These are phyloP conservation scores for Periconia macrospinosa DNA, from an alignment of 2,329 filamentous ascomycete genomes.

Conservation along the genomic window DNA sequence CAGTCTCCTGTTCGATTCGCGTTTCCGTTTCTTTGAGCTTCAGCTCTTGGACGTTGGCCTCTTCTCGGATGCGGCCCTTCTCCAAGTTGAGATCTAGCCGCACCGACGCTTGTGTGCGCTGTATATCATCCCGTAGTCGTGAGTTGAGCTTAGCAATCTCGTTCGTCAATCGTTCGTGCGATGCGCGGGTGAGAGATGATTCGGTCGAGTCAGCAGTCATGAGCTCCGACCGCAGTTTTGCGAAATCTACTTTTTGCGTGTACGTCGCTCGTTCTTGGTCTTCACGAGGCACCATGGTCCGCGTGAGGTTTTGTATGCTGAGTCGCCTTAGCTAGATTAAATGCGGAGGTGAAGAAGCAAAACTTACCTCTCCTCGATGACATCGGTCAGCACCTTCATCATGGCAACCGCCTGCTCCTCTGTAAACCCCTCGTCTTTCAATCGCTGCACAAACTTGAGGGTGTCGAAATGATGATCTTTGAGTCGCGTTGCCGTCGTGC, in stretches of 20 bases:
- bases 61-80: constrained; percentile 93
- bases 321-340: background rate
- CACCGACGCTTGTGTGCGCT: constrained; percentile 89
- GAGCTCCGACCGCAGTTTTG: constrained; percentile 92
- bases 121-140: constrained; percentile 88
- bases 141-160: constrained; percentile 93
- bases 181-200: constrained; percentile 80
- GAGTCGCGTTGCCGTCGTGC: constrained; percentile 62
- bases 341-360: background rate
- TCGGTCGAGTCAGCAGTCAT: constrained; percentile 91
- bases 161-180: constrained; percentile 90
- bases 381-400: constrained; percentile 96
- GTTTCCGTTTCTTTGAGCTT: constrained; percentile 99
- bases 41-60: constrained; percentile 93
- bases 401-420: constrained; percentile 96
- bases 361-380: constrained; percentile 84
- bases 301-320: constrained; percentile 93
- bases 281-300: constrained; percentile 96
- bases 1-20: constrained; percentile 96
- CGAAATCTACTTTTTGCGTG: constrained; percentile 93
- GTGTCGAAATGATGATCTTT: constrained; percentile 98
- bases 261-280: constrained; percentile 80
- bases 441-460: constrained; percentile 89
- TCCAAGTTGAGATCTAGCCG: constrained; percentile 92
- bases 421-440: constrained; percentile 90